Evolutionary conservation across 495 filamentous ascomycete species (phyloP), one percentile per base, ranked within the genome.

Genomic region (Penicillium egyptiacum): DNA sequence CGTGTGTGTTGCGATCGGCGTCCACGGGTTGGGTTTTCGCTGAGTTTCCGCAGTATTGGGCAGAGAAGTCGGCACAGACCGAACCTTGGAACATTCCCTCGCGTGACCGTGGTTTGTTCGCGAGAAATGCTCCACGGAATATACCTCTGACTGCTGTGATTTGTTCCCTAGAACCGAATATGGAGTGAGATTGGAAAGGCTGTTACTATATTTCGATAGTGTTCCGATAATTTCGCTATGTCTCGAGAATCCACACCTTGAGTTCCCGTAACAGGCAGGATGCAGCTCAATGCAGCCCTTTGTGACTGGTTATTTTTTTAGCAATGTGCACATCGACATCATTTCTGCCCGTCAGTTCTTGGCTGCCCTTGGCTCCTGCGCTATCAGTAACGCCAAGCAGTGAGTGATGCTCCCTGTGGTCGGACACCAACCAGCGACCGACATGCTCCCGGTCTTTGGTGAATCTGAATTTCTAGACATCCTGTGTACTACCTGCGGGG

Each of bases 301-400:
- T 22, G 6, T 20, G 14, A 30, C 14, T 22, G 20, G 31, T 5
- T 28, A 12, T 23, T 22, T 20, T n/a, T 22, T 30, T 19, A 46
- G n/a, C 35, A 48, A 14, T 26, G 17, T 28, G 44, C 39, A 55
- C 5, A 19, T 41, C 50, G 47, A 45, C 40, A 58, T 54, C 28
- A 44, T 51, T 11, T 17, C 47, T 51, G 30, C 28, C 19, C 46
- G 23, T 30, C 39, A 8, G 17, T 10, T 56, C 59, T 62, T 51
- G 59, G 59, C 61, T 43, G 28, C 10, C 53, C 62, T 64, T 51
- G 59, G 59, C 61, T 43, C 31, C 58, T 59, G 44, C 58, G 55
- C 45, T 40, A 26, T 30, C 20, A 42, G 50, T 26, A 40, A 50
- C 26, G 59, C 59, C 62, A 67, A 67, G 61, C 31, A 53, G 44